Evolutionary conservation across 2,329 filamentous ascomycete species (phyloP), one percentile per base, ranked within the genome.

Genomic region (Epichloe glyceriae): DNA sequence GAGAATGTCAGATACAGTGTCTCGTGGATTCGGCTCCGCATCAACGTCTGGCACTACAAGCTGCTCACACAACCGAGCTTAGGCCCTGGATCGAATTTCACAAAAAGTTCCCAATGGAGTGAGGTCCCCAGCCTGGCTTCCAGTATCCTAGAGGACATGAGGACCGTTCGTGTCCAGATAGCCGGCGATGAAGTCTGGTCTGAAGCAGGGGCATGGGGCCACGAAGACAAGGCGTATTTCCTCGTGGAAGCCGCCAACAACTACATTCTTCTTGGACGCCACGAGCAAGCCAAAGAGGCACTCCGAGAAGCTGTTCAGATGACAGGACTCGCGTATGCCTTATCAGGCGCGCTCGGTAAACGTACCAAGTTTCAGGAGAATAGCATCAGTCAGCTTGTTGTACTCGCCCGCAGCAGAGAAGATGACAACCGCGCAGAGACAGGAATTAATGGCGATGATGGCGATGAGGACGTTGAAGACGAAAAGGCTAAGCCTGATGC

Each of bases 341-440:
- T 98, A 50, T 94, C 88, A 0, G 93, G 93, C 38, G 80, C 87
- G 20, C 68, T 98, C 57, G 93, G 93, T 15, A 97, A 89, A 68
- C 74, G 85, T 53, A 94, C 88, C 1, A 85, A 79, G 57, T 94
- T 82, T 52, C 88, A 94, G 65, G 76, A 88, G 61, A 85, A 81
- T 53, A 85, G 83, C 59, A 82, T 82, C 54, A 95, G 88, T 59
- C 93, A 98, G 65, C 74, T 98, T 30, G 86, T 98, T 1, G 88
- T 98, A 2, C 71, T 97, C 33, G 93, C 93, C 1, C 88, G 81
- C 64, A 96, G 90, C 62, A 73, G 72, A 6, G 68, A 70, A 22
- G 62, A 68, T 1, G 57, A 59, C 26, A 58, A 56, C 2, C 50
- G 60, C 4, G 57, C 54, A 6, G 55, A 58, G 11, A 51, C 53